These are phyloP conservation scores for Pseudopediastrum boryanum DNA, from an alignment of 139 green algal genomes.

Conservation along the genomic window DNA sequence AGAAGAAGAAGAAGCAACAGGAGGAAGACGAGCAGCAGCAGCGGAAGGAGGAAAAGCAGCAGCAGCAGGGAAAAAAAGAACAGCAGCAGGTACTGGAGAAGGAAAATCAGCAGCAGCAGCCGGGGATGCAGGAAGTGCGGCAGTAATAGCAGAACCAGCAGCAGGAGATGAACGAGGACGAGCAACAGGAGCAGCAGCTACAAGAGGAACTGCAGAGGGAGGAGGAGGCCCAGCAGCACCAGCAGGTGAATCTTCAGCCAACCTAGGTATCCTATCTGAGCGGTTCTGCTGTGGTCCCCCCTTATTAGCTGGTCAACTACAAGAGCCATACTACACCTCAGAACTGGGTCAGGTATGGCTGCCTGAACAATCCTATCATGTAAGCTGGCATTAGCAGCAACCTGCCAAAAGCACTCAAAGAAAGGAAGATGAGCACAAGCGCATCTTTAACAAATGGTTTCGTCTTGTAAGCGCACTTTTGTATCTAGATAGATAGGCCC, in stretches of 20 bases:
- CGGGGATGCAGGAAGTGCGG: constrained; percentile 30
- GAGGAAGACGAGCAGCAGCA: too few species aligned
- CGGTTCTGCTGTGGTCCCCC: constrained; percentile 40
- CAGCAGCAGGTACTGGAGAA: background rate
- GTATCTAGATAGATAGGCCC: too few species aligned
- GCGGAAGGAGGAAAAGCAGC: background rate
- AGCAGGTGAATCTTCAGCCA: constrained; percentile 29
- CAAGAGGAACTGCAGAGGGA: background rate
- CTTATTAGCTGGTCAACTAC: background rate
- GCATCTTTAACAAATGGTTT: too few species aligned
- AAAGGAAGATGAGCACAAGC: too few species aligned
- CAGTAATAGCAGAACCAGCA: too few species aligned
- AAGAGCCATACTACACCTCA: constrained; percentile 22
- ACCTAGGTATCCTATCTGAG: constrained; percentile 42
- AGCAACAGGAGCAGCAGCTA: background rate
- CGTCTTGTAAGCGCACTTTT: too few species aligned
- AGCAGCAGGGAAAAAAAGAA: constrained; percentile 4
- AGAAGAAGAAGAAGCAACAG: constrained; percentile 27
- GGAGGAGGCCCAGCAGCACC: constrained; percentile 15
- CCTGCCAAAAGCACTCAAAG: too few species aligned
- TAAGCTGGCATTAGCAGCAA: too few species aligned
- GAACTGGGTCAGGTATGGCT: constrained; percentile 35
- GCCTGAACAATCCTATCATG: too few species aligned
- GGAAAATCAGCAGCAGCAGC: constrained; percentile 14
- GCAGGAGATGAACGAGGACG: background rate